phyloP scores from a whole-genome alignment of 345 rosid species.

The Syzygium aqueum region DNA sequence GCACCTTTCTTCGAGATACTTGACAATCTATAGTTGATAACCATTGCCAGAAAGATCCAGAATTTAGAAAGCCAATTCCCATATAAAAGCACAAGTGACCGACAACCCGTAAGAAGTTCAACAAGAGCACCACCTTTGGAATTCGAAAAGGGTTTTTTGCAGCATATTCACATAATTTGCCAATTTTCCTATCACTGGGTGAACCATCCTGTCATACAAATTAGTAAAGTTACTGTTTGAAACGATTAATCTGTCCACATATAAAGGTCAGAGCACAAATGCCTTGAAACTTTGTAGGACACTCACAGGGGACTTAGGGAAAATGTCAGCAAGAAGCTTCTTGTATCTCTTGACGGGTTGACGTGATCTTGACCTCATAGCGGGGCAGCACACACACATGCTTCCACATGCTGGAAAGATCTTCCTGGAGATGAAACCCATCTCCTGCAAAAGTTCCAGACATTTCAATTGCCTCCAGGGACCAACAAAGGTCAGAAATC shows the following conservation, averaged over 20 bases:
- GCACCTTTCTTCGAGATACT: conserved; percentile 89
- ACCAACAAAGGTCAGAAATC: neutral
- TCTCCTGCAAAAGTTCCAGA: conserved; percentile 30
- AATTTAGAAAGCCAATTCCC: neutral
- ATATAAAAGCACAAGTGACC: neutral
- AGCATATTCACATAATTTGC: conserved; percentile 91
- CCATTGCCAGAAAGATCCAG: conserved; percentile 1
- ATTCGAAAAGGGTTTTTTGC: conserved; percentile 78
- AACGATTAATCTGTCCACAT: neutral
- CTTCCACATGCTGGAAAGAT: conserved; percentile 92
- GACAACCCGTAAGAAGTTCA: neutral
- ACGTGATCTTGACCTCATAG: conserved; percentile 93
- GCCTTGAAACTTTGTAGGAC: neutral
- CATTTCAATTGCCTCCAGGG: neutral
- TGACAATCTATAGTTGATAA: conserved; percentile 52
- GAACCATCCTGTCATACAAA: conserved; percentile 46
- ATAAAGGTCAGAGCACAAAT: neutral
- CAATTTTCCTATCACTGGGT: conserved; percentile 75
- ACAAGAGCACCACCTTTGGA: conserved; percentile 53
- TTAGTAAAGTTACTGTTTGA: neutral
- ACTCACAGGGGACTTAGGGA: conserved; percentile 79
- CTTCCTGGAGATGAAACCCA: conserved; percentile 90
- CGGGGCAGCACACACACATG: conserved; percentile 97
- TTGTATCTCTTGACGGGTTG: conserved; percentile 98
- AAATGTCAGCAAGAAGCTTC: conserved; percentile 84